A percentile compares a stretch with the other conserved stretches of the same genome.
phyloP scores from a whole-genome alignment of 305 asterid genomes.

The Andrographis paniculata region DNA sequence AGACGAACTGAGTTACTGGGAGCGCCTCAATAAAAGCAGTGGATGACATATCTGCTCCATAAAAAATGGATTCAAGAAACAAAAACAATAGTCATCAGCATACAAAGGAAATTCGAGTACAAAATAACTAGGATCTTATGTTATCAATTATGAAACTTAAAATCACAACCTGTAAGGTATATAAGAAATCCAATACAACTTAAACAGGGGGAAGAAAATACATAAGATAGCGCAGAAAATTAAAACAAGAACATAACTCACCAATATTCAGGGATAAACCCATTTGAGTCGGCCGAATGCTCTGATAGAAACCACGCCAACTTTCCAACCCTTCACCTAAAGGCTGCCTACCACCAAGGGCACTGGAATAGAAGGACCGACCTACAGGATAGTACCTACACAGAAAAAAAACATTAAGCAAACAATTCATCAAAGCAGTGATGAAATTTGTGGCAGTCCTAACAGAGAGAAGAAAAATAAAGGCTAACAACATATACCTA shows the following conservation, averaged over 20 bases:
- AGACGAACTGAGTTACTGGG: conserved; percentile 75
- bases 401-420: conserved; percentile 10
- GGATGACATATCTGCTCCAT: conserved; percentile 85
- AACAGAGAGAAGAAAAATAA: background rate
- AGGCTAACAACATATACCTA: conserved; percentile 29
- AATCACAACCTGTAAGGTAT: background rate
- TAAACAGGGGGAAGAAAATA: background rate
- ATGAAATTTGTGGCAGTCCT: background rate
- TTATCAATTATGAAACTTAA: background rate
- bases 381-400: conserved; percentile 69
- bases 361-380: conserved; percentile 81
- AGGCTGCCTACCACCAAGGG: conserved; percentile 75
- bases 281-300: conserved; percentile 99
- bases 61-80: conserved; percentile 8
- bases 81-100: background rate
- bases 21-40: conserved; percentile 97
- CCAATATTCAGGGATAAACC: conserved; percentile 91
- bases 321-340: conserved; percentile 93
- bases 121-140: background rate
- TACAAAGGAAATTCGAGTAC: background rate
- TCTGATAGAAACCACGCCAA: conserved; percentile 98
- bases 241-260: conserved; percentile 20
- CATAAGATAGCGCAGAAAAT: background rate
- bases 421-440: conserved; percentile 2
- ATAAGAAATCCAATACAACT: background rate